Percentiles rank a stretch among this genome's conserved stretches.
Evolutionary conservation across 2,329 filamentous ascomycete genomes (phyloP).

Genomic region (Ambrosiella cleistominuta): DNA sequence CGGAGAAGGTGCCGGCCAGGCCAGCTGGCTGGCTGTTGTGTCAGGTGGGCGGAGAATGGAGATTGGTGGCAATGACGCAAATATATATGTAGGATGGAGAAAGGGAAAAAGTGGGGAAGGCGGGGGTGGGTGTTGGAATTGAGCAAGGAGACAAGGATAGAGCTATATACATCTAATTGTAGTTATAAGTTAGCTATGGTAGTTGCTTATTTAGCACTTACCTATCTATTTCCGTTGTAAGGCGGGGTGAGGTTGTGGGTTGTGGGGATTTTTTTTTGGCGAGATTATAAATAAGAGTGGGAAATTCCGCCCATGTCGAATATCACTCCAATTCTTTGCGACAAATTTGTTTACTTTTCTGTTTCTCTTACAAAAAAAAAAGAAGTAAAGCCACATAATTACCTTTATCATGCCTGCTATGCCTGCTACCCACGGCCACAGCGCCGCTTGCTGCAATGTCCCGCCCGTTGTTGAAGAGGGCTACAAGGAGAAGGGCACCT

Average conservation of each 20-base stretch:
- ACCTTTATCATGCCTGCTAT: conserved; percentile 19
- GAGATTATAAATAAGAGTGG: too few species aligned
- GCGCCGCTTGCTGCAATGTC: conserved; percentile 35
- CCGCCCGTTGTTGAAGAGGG: conserved; percentile 32
- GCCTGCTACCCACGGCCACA: conserved; percentile 35
- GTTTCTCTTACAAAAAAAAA: too few species aligned
- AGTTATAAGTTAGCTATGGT: background rate
- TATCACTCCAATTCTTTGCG: background rate
- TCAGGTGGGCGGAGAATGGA: too few species aligned
- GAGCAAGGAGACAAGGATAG: too few species aligned
- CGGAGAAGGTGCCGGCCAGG: too few species aligned
- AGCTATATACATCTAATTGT: background rate
- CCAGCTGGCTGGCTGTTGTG: too few species aligned
- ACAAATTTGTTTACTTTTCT: background rate
- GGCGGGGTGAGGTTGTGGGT: background rate
- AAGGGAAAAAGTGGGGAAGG: too few species aligned
- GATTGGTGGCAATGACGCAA: too few species aligned
- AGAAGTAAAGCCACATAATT: background rate
- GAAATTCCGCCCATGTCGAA: too few species aligned
- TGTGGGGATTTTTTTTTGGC: background rate
- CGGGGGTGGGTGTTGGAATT: too few species aligned
- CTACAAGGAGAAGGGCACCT: conserved; percentile 38
- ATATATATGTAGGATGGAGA: too few species aligned
- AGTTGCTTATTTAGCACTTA: background rate
- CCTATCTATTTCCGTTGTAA: background rate